Base-by-base conservation (phyloP, 2,329 filamentous ascomycete genomes). In the Xylariaceae sp. region DNA sequence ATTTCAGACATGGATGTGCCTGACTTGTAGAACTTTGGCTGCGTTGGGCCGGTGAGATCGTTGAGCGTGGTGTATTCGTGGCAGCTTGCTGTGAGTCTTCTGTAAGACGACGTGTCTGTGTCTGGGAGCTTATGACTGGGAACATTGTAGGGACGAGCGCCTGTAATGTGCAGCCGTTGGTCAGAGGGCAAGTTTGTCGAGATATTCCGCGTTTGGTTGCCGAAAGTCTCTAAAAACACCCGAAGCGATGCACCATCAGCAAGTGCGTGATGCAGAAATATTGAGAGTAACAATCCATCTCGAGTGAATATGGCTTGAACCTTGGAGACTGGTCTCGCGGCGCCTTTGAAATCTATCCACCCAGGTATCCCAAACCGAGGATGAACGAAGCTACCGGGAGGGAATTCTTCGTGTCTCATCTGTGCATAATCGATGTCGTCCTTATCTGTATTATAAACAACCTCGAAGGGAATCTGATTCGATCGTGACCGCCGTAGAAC, bases 231-330 rank as follows among this genome's bases (percentile, higher is more conserved):
- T 4, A 76, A 56, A 45, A 77, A 74, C 6, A 69, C 63, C 17
- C 60, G 56, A 17, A 75, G 62, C 17, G 71, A 72, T 31, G 69
- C 66, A 11, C 73, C 74, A 46, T 77, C 74, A 14, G 69, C 71
- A 19, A 75, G 60, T 6, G 72, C 63, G 50, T 76, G 74, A 52
- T 75, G 71, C 42, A 76, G 61, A 51, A 67, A 73, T n/a, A 73
- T 54, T 6, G 63, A 68, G 18, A 77, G 64, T 6, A 76, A 51
- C 10, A 76, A 47, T 1, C 74, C 74, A 2, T 72, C 74, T 3
- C 64, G 56, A 7, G 72, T 66, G 47, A 74, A 67, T 39, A 68
- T 66, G n/a, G 66, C 69, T 13, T 70, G 67, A 6, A 76, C 63
- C n/a, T 65, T 64, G 2, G 68, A 66, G 11, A 71, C 72, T 0